Evolutionary conservation across 352 stramenopile genomes (phyloP).

Genomic region (Phytophthora foliorum): DNA sequence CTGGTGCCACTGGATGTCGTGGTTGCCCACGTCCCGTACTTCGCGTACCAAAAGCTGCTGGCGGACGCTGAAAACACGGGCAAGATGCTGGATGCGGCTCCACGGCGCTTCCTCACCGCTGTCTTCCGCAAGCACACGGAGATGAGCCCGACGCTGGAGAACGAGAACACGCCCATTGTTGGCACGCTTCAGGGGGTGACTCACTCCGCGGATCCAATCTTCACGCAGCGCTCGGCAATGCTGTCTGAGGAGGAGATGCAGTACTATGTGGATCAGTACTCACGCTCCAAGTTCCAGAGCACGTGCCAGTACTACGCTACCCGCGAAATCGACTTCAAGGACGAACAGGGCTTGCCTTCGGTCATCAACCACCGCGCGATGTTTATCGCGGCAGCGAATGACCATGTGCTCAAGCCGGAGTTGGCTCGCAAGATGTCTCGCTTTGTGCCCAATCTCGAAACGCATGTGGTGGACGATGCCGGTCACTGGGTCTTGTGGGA

Average conservation of each 20-base stretch:
- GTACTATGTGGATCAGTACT: slow-evolving; percentile 72
- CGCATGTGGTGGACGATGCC: slow-evolving; percentile 58
- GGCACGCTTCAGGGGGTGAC: slow-evolving; percentile 42
- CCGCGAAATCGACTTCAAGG: slow-evolving; percentile 69
- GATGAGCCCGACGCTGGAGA: slow-evolving; percentile 30
- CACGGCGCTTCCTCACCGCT: slow-evolving; percentile 59
- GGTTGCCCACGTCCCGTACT: slow-evolving; percentile 59
- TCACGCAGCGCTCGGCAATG: slow-evolving; percentile 51
- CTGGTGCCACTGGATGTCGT: slow-evolving; percentile 55
- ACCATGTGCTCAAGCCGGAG: slow-evolving; percentile 62
- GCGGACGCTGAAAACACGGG: slow-evolving; percentile 50
- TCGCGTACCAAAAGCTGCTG: slow-evolving; percentile 76
- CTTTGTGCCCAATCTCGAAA: slow-evolving; percentile 60
- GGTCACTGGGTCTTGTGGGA: slow-evolving; percentile 79
- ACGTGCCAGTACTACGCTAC: slow-evolving; percentile 69
- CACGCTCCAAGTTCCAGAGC: slow-evolving; percentile 60
- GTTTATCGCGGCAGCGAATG: slow-evolving; percentile 69
- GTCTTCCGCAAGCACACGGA: slow-evolving; percentile 62
- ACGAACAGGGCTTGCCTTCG: slow-evolving; percentile 41
- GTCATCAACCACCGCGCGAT: slow-evolving; percentile 60
- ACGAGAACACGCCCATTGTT: slow-evolving; percentile 29
- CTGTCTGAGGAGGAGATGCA: slow-evolving; percentile 64
- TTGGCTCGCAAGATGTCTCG: slow-evolving; percentile 69
- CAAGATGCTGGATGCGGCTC: slow-evolving; percentile 47
- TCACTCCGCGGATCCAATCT: slow-evolving; percentile 43